phyloP scores from a whole-genome alignment of 257 asterid species.

The Lycium barbarum region DNA sequence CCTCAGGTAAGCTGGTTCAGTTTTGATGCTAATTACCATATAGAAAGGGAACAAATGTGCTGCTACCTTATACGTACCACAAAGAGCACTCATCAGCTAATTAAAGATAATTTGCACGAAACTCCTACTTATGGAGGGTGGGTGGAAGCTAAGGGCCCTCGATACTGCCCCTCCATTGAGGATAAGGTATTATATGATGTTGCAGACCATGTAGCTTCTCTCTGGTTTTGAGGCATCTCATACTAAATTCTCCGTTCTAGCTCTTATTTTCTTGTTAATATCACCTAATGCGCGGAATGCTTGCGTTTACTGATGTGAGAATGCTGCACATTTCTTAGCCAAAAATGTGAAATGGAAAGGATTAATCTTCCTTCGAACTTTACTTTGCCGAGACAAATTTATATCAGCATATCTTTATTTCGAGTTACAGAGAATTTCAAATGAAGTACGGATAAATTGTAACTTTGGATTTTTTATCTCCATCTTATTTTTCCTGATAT shows the following conservation, averaged over 20 bases:
- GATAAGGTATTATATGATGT: conserved; percentile 70
- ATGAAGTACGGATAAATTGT: not conserved
- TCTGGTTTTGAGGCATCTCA: conserved; percentile 19
- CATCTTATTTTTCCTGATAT: not conserved
- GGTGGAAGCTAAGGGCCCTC: conserved; percentile 99
- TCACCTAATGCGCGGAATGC: not conserved
- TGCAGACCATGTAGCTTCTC: conserved; percentile 23
- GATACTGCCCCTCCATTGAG: conserved; percentile 99
- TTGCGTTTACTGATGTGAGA: not conserved
- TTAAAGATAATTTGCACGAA: conserved; percentile 90
- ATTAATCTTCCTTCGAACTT: not conserved
- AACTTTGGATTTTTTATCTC: not conserved
- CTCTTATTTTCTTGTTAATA: conserved; percentile 15
- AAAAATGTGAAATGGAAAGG: not conserved
- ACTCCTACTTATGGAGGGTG: conserved; percentile 99
- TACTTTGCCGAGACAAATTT: not conserved
- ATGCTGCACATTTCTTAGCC: not conserved
- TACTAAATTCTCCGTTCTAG: not conserved
- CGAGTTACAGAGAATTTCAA: not conserved
- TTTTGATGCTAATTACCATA: conserved; percentile 87
- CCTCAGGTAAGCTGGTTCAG: conserved; percentile 96
- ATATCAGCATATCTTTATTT: not conserved
- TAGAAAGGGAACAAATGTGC: conserved; percentile 90
- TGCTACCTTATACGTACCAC: conserved; percentile 97
- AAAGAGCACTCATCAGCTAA: conserved; percentile 80